phyloP scores from a whole-genome alignment of 805 yeast genomes.

The Zygosaccharomyces siamensis region DNA sequence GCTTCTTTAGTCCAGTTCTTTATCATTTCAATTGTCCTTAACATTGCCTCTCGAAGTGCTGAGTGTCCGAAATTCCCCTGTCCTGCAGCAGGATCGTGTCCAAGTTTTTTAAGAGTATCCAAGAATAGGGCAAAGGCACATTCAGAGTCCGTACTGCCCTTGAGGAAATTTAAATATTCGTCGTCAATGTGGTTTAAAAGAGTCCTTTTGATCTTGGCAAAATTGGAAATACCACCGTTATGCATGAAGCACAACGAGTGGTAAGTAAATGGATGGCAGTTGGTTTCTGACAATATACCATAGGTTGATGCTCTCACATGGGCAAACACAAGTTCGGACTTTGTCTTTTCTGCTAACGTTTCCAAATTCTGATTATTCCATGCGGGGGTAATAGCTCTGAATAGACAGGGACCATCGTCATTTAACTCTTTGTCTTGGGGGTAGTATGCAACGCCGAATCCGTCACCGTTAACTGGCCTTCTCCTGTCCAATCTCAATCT shows the following conservation, averaged over 20 bases:
- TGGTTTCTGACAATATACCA: conserved; percentile 89
- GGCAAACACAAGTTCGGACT: conserved; percentile 79
- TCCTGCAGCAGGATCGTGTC: conserved; percentile 57
- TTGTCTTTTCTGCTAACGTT: conserved; percentile 80
- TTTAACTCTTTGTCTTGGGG: conserved; percentile 51
- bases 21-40: conserved; percentile 67
- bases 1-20: conserved; percentile 74
- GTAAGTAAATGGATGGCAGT: conserved; percentile 93
- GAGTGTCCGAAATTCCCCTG: conserved; percentile 49
- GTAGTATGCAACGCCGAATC: conserved; percentile 96
- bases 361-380: conserved; percentile 95
- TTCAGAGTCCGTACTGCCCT: conserved; percentile 95
- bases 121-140: conserved; percentile 87
- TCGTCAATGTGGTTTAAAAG: conserved; percentile 72
- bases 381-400: conserved; percentile 94
- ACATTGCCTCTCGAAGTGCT: conserved; percentile 60
- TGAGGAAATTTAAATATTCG: conserved; percentile 71
- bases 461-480: conserved; percentile 96
- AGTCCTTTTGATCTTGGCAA: conserved; percentile 64
- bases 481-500: conserved; percentile 79
- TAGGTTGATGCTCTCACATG: conserved; percentile 96
- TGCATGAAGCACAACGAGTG: conserved; percentile 94
- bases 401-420: conserved; percentile 76
- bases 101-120: conserved; percentile 70
- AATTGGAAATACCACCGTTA: conserved; percentile 83